Base-by-base conservation (phyloP, 2,329 filamentous ascomycete species). In the Aureobasidium namibiae region DNA sequence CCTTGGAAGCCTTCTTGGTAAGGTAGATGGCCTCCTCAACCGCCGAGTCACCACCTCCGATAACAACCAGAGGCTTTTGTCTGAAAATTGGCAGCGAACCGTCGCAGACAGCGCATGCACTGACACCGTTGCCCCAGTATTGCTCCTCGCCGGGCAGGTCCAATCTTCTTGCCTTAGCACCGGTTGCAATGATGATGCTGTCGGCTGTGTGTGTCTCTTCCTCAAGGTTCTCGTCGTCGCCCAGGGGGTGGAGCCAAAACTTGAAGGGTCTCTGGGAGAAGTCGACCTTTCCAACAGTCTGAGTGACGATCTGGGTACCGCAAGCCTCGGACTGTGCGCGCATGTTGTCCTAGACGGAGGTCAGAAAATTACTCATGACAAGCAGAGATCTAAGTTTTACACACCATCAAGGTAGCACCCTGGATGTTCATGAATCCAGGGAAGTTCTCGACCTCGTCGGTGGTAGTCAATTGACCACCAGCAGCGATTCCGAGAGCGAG, bases 361-460 rank as follows among this genome's bases (percentile, higher is more conserved):
- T 34, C 39, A 61, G 53, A 39, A 45, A 41, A 16, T 26, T 39
- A 49, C 31, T 60, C 33, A 29, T 33, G 16, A n/a, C 26, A 41
- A 16, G 11, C 34, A 45, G 18, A 38, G n/a, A 82, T 16, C 26
- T 14, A 2, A 21, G 9, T 7, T 7, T 13, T 4, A 59, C 57
- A 45, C 46, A 59, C 57, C 94, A 99, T 99, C 65, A 99, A 80
- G 70, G 90, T 87, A 60, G 82, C 76, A 65, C 94, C 94, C 76
- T 90, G 88, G 73, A 99, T 91, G 68, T 89, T 83, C 69, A 89
- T 88, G 78, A 97, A 99, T 49, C 94, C 94, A 26, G 94, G 94
- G 76, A 88, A 99, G 82, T 99, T 99, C 80, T 99, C 94, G 61
- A 99, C 86, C 67, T 99, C 95, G 69, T 95, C 97, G 59, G 94